Percentiles rank a stretch among this genome's conserved stretches.
These are phyloP conservation scores for Yamadazyma sp. DNA, from an alignment of 805 yeast species.

Conservation along the genomic window DNA sequence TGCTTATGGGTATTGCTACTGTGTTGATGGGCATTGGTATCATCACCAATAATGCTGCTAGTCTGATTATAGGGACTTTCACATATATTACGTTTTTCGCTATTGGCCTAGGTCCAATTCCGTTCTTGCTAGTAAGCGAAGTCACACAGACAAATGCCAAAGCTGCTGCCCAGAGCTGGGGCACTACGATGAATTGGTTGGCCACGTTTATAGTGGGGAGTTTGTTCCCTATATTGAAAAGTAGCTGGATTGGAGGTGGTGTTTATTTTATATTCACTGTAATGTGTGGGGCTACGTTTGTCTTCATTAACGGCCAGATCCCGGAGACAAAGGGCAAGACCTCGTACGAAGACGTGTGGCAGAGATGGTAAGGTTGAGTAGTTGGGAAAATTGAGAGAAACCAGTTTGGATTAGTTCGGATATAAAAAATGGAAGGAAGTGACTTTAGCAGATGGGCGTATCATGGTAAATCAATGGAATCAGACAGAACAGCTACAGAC, in stretches of 20 bases:
- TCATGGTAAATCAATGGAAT: no score
- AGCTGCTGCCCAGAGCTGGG: conserved; percentile 89
- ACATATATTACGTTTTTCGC: conserved; percentile 84
- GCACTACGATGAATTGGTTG: conserved; percentile 87
- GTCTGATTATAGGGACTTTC: conserved; percentile 65
- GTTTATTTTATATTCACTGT: conserved; percentile 72
- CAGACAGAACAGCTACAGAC: no score
- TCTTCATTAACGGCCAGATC: conserved; percentile 46
- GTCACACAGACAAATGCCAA: conserved; percentile 79
- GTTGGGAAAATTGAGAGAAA: no score
- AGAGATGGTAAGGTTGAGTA: no score
- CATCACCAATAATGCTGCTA: conserved; percentile 38
- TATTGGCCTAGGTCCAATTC: conserved; percentile 92
- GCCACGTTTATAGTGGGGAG: conserved; percentile 83
- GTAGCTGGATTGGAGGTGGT: conserved; percentile 63
- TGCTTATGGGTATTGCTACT: conserved; percentile 66
- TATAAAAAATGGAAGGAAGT: no score
- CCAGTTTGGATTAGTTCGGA: neutral
- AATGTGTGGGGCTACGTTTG: conserved; percentile 50
- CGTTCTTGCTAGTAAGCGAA: conserved; percentile 84
- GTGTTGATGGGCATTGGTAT: conserved; percentile 69
- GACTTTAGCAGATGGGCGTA: no score
- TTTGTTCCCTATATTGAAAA: conserved; percentile 72
- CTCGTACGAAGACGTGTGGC: conserved; percentile 70
- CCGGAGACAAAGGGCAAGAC: conserved; percentile 78